phyloP scores from a whole-genome alignment of 352 stramenopile genomes.

The Globisporangium solare region DNA sequence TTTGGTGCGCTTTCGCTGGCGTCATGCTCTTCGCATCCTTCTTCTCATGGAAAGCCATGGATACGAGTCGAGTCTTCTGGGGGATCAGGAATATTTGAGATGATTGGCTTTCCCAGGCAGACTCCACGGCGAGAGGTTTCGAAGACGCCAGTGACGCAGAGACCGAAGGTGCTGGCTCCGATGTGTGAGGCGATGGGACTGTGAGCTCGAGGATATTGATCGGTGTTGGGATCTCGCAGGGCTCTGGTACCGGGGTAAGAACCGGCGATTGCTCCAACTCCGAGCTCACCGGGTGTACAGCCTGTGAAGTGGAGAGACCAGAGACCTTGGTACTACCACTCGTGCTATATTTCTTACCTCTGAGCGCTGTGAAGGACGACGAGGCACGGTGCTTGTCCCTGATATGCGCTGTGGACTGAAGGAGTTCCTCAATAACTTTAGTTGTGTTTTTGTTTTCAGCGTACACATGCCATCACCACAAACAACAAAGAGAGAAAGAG shows the following conservation, averaged over 20 bases:
- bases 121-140: neutral
- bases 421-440: slow-evolving; percentile 59
- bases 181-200: neutral
- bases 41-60: neutral
- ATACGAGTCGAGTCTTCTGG: neutral
- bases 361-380: neutral
- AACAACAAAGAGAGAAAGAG: slow-evolving; percentile 7
- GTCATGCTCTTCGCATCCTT: neutral
- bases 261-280: neutral
- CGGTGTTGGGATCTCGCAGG: neutral
- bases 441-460: slow-evolving; percentile 3
- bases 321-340: neutral
- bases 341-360: neutral
- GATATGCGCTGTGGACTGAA: slow-evolving; percentile 36
- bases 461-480: slow-evolving; percentile 10
- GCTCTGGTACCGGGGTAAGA: neutral
- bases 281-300: neutral
- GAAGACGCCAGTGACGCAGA: neutral
- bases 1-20: neutral
- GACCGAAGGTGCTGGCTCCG: neutral
- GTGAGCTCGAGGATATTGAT: neutral
- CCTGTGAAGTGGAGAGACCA: neutral
- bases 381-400: neutral
- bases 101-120: neutral
- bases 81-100: neutral